Evolutionary conservation across 495 filamentous ascomycete species (phyloP).

Genomic region (Lepidopterella palustris): DNA sequence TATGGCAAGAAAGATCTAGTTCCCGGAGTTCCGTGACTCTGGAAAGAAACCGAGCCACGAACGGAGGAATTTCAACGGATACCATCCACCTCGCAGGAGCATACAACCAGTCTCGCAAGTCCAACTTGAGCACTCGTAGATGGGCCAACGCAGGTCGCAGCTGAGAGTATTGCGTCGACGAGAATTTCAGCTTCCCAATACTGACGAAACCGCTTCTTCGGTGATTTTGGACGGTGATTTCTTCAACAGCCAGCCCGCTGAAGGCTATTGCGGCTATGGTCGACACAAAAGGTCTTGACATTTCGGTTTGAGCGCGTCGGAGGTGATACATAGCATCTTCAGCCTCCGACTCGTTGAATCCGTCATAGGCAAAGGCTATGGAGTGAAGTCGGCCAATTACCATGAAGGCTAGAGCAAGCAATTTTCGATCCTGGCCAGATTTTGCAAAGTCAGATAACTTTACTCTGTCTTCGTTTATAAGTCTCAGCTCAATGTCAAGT

Average conservation of each 20-base stretch:
- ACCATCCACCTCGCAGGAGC: background rate
- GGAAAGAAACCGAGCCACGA: background rate
- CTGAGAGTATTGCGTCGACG: background rate
- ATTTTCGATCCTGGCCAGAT: background rate
- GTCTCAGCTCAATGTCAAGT: background rate
- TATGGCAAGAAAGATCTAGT: background rate
- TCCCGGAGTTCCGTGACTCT: background rate
- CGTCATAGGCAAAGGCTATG: background rate
- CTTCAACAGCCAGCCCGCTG: background rate
- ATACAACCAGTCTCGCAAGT: background rate
- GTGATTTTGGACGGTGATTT: background rate
- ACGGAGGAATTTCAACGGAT: background rate
- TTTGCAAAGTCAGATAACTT: background rate
- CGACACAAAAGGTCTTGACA: background rate
- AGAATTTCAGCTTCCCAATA: background rate
- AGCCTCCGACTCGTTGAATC: background rate
- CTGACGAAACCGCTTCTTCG: background rate
- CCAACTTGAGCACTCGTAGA: background rate
- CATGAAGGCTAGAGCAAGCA: background rate
- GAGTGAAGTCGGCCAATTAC: background rate
- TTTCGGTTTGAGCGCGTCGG: background rate
- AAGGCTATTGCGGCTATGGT: background rate
- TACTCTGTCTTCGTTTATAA: background rate
- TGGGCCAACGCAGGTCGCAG: background rate
- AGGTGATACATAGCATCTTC: background rate